phyloP scores from a whole-genome alignment of 495 filamentous ascomycete genomes.

The Aspergillus nanangensis region DNA sequence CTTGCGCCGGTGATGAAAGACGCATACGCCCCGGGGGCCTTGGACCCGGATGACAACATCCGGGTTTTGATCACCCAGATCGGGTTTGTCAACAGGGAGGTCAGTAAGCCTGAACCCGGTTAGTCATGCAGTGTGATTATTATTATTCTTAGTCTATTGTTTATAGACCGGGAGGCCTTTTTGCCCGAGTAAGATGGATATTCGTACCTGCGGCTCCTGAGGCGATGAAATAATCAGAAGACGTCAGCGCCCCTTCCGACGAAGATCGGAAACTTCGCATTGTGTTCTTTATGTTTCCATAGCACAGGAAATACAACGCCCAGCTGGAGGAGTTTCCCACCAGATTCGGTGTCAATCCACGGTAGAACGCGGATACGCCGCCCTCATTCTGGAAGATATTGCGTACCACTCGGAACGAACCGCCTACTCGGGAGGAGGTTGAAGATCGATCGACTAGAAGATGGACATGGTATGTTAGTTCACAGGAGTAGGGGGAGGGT shows the following conservation, averaged over 20 bases:
- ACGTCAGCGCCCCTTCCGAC: conserved; percentile 41
- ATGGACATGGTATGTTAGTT: background rate
- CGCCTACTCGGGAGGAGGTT: conserved; percentile 42
- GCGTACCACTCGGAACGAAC: conserved; percentile 51
- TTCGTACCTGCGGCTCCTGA: conserved; percentile 66
- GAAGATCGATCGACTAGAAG: conserved; percentile 39
- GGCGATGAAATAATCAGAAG: conserved; percentile 77
- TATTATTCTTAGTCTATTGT: background rate
- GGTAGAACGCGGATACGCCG: conserved; percentile 67
- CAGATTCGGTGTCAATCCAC: conserved; percentile 84
- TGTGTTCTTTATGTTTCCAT: conserved; percentile 52
- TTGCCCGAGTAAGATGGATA: background rate
- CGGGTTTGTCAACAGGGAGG: conserved; percentile 83
- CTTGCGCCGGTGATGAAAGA: conserved; percentile 63
- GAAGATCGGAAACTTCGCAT: conserved; percentile 22
- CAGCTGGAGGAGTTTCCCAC: conserved; percentile 87
- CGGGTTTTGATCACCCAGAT: conserved; percentile 99
- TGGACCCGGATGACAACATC: conserved; percentile 80
- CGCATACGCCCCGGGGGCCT: conserved; percentile 74
- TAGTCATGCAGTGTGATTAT: background rate
- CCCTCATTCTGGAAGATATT: conserved; percentile 55
- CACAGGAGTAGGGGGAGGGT: background rate
- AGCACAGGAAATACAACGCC: conserved; percentile 85
- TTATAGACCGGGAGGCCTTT: background rate
- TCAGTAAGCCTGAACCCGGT: conserved; percentile 48